A percentile compares a stretch with the other conserved stretches of the same genome.
Evolutionary conservation across 1,284 basidiomycete species (phyloP).

Genomic region (Malassezia dermatis): DNA sequence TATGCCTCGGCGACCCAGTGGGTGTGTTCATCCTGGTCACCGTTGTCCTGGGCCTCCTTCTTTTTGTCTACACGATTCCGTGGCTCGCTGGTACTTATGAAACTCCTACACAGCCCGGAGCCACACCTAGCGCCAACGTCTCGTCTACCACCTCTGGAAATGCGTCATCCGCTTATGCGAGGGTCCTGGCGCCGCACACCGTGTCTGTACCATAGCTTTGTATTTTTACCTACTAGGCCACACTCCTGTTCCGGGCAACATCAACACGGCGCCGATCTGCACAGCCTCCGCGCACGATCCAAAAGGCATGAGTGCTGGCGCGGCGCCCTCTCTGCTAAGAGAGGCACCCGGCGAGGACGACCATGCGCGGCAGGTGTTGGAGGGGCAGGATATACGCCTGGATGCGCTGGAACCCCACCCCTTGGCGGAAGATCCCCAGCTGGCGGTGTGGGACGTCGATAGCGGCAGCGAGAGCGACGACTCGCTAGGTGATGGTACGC

Average conservation of each 20-base stretch:
- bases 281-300: background rate
- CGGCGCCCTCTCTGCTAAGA: background rate
- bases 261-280: constrained; percentile 1
- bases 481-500: background rate
- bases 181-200: background rate
- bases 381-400: background rate
- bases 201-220: background rate
- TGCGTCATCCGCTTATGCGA: background rate
- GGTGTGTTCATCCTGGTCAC: background rate
- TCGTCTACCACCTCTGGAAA: background rate
- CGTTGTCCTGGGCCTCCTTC: constrained; percentile 2
- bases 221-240: constrained; percentile 5
- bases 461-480: constrained; percentile 1
- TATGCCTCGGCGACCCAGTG: background rate
- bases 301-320: background rate
- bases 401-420: background rate
- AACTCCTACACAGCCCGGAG: background rate
- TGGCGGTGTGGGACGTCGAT: constrained; percentile 5
- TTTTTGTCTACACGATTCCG: constrained; percentile 4
- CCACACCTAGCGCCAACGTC: background rate
- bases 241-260: constrained; percentile 1
- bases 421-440: background rate
- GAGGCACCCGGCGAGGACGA: background rate
- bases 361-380: background rate
- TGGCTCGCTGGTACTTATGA: constrained; percentile 6